Evolutionary conservation across 2,329 filamentous ascomycete genomes (phyloP), one percentile per base, ranked within the genome.

Genomic region (Coleophoma cylindrospora): DNA sequence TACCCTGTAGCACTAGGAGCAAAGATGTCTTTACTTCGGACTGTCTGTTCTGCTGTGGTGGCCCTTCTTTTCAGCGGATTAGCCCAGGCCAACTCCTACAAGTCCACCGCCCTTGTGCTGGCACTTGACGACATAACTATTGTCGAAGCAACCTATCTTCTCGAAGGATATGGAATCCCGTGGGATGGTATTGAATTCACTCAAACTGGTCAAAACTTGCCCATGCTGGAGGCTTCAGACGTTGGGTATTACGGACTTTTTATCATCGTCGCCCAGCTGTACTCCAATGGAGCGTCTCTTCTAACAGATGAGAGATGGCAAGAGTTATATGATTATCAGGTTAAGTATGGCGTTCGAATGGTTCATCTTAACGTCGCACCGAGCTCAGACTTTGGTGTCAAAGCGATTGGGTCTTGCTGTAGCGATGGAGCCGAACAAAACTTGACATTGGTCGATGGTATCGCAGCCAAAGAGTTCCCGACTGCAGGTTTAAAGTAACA

Each of bases 131-230:
- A 44, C 34, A 33, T 33, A 44, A 33, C 19, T 3, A 34, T n/a
- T 27, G 32, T 32, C 32, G 21, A 44, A 32, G 41, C 41, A 13
- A 32, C 19, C 6, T 44, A 44, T 33, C 41, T 44, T 44, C 27
- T 83, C 8, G 73, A 78, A 57, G 78, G 71, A 52, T 83, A 83
- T 57, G 79, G 79, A 40, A 82, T 83, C 52, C 76, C 78, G 1
- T 81, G 71, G 57, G 68, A 79, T 54, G 69, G 71, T 5, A 57
- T 80, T 13, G 56, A 74, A 15, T 76, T 83, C 19, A 76, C 77
- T 6, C 69, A 76, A 57, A 57, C 61, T 5, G 80, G 79, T 14
- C 65, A 70, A 10, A 52, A 65, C n/a, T 70, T 83, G 22, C 79
- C 80, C 1, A 52, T 64, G 0, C 69, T 83, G 38, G 41, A 49